These are phyloP conservation scores for Candida frijolesensis DNA, from an alignment of 1,139 yeast species.

Conservation along the genomic window DNA sequence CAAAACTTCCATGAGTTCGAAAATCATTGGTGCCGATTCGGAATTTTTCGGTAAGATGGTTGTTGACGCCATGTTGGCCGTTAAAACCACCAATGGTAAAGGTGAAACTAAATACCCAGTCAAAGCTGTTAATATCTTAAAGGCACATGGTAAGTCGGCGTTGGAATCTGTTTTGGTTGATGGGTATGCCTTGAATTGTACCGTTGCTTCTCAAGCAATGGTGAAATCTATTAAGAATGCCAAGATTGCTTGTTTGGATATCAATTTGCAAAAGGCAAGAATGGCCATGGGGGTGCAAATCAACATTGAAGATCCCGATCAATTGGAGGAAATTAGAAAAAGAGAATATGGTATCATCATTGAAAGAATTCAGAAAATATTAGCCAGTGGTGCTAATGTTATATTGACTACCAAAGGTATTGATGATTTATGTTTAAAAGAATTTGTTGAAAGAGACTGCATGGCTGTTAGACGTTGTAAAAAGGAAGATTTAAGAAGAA, in stretches of 20 bases:
- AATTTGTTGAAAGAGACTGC: slow-evolving; percentile 92
- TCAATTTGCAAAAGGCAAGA: slow-evolving; percentile 92
- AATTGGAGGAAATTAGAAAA: slow-evolving; percentile 91
- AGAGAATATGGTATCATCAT: slow-evolving; percentile 90
- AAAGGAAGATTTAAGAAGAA: slow-evolving; percentile 94
- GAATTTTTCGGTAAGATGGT: slow-evolving; percentile 89
- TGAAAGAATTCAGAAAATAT: slow-evolving; percentile 85
- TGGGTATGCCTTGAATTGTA: slow-evolving; percentile 96
- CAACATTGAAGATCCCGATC: slow-evolving; percentile 96
- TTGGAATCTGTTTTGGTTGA: slow-evolving; percentile 82
- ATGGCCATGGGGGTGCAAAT: slow-evolving; percentile 99
- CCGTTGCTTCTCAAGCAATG: slow-evolving; percentile 98
- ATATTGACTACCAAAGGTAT: slow-evolving; percentile 97
- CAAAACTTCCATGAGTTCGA: slow-evolving; percentile 95
- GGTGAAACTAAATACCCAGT: slow-evolving; percentile 95
- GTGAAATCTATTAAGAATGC: slow-evolving; percentile 70
- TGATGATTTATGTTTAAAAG: slow-evolving; percentile 93
- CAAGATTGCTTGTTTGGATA: slow-evolving; percentile 90
- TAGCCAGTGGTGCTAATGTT: slow-evolving; percentile 94
- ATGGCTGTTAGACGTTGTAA: slow-evolving; percentile 99
- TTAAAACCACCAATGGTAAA: slow-evolving; percentile 83
- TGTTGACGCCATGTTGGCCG: slow-evolving; percentile 95
- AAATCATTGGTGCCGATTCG: slow-evolving; percentile 94
- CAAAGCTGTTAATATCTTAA: slow-evolving; percentile 92
- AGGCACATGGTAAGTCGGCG: slow-evolving; percentile 95